Base-by-base conservation (phyloP, 2,329 filamentous ascomycete species). In the Boeremia lycopersici region DNA sequence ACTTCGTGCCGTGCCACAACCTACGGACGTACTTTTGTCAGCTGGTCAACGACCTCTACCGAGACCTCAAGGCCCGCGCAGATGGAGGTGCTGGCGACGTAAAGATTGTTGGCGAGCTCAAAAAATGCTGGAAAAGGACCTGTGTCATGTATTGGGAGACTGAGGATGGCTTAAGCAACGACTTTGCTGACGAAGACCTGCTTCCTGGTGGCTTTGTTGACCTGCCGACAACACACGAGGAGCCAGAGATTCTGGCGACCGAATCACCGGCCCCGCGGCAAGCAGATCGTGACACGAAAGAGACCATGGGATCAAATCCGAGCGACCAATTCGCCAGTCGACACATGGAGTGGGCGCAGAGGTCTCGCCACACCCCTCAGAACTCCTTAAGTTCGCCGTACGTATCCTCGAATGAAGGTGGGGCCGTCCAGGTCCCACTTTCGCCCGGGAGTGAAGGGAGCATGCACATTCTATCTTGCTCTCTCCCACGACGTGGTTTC, bases 61-160 rank as follows among this genome's bases (percentile, higher is more conserved):
- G 74, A 28, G 76, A 81, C 50, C 77, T 88, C 30, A 81, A 78
- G 48, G 74, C 76, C 42, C 78, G 83, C 47, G 71, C 77, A 47
- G 79, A 81, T 59, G 78, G 81, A 38, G 83, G 84, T 30, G 80
- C 79, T 48, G 86, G 85, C 42, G 86, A 89, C 66, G 74, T 96
- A 55, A 97, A 97, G 74, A 96, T 98, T 61, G 81, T 99, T 31
- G 87, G 89, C 28, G 95, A 99, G 75, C 79, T 99, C 59, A 99
- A 99, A 75, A 96, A 96, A 72, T 98, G 95, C 72, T 99, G 95
- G 95, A 88, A 93, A 72, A 85, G 93, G 46, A 90, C 95, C 17
- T 98, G 93, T 72, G 87, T 89, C 0, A 78, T 93, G 50, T 96
- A 93, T 72, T 99, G 95, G 93, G 90, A 96, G 59, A 84, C 84